Conservation (phyloP, 2,329 filamentous ascomycete genomes). For the Trichoderma afroharzianum region DNA sequence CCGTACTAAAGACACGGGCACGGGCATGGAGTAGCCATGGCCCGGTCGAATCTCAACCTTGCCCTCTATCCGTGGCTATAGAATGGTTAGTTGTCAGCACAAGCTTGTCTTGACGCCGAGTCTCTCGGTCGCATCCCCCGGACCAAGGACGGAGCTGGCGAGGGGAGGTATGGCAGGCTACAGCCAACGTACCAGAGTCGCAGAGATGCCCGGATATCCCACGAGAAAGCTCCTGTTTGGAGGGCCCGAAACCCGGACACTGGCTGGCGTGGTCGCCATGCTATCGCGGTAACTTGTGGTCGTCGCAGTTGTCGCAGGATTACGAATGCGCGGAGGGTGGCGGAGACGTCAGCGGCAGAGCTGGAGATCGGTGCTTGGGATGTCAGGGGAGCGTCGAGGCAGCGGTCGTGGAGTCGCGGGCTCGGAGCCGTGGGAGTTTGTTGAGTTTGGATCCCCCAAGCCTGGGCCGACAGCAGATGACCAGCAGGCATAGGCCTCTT, state of each 20-base stretch:
- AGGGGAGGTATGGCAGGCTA: not conserved
- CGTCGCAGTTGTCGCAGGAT: not conserved
- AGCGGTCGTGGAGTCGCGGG: not conserved
- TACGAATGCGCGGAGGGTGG: conserved; percentile 13
- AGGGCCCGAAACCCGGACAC: conserved; percentile 91
- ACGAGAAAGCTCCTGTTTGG: conserved; percentile 96
- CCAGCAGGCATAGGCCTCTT: conserved; percentile 15
- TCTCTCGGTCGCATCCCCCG: not conserved
- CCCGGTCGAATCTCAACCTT: conserved; percentile 94
- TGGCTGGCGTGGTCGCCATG: conserved; percentile 36
- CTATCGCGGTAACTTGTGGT: conserved; percentile 18
- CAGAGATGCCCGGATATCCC: conserved; percentile 96
- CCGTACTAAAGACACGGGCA: conserved; percentile 86
- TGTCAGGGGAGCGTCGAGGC: conserved; percentile 6
- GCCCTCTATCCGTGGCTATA: conserved; percentile 89
- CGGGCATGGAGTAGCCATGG: conserved; percentile 80
- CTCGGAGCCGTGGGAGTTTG: not conserved
- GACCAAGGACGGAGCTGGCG: not conserved
- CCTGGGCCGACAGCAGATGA: conserved; percentile 9
- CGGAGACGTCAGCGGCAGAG: not conserved
- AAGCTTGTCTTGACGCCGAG: not conserved
- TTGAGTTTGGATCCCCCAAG: conserved; percentile 3
- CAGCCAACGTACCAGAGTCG: conserved; percentile 73
- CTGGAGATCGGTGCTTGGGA: not conserved
- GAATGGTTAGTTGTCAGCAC: not conserved